Base-by-base conservation (phyloP, 1,284 basidiomycete species). In the Entoloma clypeatum region DNA sequence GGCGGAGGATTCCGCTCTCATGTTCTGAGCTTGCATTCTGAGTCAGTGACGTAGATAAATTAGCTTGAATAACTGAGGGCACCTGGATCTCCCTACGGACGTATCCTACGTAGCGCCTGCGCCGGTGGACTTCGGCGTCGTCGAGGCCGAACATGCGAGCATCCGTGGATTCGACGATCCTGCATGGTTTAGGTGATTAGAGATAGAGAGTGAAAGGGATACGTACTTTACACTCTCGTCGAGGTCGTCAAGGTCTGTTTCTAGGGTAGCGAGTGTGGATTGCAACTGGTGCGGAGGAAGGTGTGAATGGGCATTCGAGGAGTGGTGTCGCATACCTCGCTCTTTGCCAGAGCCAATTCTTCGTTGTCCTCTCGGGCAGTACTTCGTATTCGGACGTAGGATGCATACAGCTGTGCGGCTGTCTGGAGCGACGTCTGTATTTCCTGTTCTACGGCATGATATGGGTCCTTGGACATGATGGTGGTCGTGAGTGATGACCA, bases 201-300 rank as follows among this genome's bases (percentile, higher is more conserved):
- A 31, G 26, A 23, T 6, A 7, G n/a, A 13, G 1, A 28, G 22
- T 16, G 13, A 14, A 35, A 17, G 28, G 13, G 28, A 25, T 14
- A 7, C 75, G 48, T 60, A 87, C 76, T 78, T 81, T 19, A 95
- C 90, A 52, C 88, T 91, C 57, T 92, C 89, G 39, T 93, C 91
- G 14, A 95, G 64, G 56, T 92, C 91, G 47, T 92, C 86, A 19
- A 93, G 59, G 64, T 95, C 92, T 0, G 86, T 81, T 57, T 92
- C 87, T 22, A 95, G 66, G 1, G 82, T 67, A 1, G 78, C 74
- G 7, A 95, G 72, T 2, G 86, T 86, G 0, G 79, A 79, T 59
- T 81, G 81, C 36, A 94, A 67, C 80, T 93, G 52, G 14, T n/a
- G n/a, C n/a, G n/a, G n/a, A 38, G 26, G 22, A 41, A 38, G 29